These are phyloP conservation scores for Yamadazyma mexicana DNA, from an alignment of 1,139 yeast species.

Conservation along the genomic window DNA sequence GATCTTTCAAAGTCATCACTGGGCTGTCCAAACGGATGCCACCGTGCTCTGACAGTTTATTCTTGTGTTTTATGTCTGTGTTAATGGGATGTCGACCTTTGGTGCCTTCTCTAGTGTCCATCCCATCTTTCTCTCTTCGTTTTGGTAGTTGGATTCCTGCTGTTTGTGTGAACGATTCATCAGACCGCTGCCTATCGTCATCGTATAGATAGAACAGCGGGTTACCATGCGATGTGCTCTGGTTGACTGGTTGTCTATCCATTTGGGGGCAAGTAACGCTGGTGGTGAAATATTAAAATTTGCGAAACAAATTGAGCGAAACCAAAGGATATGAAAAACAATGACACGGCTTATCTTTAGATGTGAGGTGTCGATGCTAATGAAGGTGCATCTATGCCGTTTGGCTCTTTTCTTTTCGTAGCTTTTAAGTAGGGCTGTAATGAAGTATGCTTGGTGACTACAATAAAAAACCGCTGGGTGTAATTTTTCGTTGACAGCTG, in stretches of 20 bases:
- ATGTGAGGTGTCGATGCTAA: too few relatives aligned
- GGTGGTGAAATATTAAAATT: not conserved
- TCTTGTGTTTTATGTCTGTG: not conserved
- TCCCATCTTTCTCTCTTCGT: constrained; percentile 4
- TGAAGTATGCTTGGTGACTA: too few relatives aligned
- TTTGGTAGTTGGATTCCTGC: constrained; percentile 11
- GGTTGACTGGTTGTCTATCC: not conserved
- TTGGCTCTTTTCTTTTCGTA: too few relatives aligned
- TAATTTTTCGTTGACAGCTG: too few relatives aligned
- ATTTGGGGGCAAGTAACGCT: not conserved
- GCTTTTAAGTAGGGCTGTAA: too few relatives aligned
- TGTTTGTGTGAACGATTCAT: constrained; percentile 10
- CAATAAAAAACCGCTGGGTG: too few relatives aligned
- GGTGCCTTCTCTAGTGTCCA: not conserved
- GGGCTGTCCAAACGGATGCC: constrained; percentile 13
- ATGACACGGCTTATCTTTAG: not conserved
- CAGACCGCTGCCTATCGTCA: constrained; percentile 15
- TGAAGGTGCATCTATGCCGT: not conserved
- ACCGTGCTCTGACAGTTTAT: not conserved
- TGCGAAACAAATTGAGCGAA: not conserved
- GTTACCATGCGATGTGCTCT: not conserved
- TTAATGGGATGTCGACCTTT: not conserved
- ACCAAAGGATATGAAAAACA: not conserved
- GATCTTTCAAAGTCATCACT: constrained; percentile 16
- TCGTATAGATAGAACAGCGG: constrained; percentile 23